Conservation (phyloP, 805 yeast species). For the Phaffomyces thermotolerans region DNA sequence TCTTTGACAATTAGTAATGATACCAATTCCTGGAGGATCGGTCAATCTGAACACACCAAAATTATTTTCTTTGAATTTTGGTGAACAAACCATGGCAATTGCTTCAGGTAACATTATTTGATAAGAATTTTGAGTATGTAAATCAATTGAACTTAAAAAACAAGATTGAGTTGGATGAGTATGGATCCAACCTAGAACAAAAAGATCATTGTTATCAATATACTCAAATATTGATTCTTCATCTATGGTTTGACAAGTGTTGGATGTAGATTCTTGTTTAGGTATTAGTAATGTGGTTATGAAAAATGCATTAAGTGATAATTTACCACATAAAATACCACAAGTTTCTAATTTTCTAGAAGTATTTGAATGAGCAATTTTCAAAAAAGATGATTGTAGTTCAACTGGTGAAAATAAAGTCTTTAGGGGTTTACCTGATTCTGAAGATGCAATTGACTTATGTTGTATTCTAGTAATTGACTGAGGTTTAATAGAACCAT, state of each 20-base stretch:
- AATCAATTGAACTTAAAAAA: slow-evolving; percentile 56
- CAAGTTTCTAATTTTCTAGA: slow-evolving; percentile 49
- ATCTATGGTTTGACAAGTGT: slow-evolving; percentile 54
- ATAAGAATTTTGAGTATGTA: slow-evolving; percentile 62
- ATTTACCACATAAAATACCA: slow-evolving; percentile 57
- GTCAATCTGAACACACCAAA: slow-evolving; percentile 55
- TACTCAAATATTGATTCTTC: slow-evolving; percentile 52
- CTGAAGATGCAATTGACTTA: slow-evolving; percentile 38
- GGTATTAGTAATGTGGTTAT: slow-evolving; percentile 57
- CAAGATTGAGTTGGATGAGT: slow-evolving; percentile 73
- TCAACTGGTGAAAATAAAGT: slow-evolving; percentile 42
- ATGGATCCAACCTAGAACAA: slow-evolving; percentile 70
- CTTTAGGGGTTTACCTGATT: slow-evolving; percentile 49
- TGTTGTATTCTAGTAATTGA: slow-evolving; percentile 22
- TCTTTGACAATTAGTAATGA: slow-evolving; percentile 42
- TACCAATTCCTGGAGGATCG: slow-evolving; percentile 57
- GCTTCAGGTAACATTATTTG: slow-evolving; percentile 68
- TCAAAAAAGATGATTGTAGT: slow-evolving; percentile 37
- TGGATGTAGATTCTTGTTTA: slow-evolving; percentile 52
- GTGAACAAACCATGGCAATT: slow-evolving; percentile 61
- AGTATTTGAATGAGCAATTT: slow-evolving; percentile 45
- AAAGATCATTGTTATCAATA: slow-evolving; percentile 47
- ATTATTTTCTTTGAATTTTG: slow-evolving; percentile 33
- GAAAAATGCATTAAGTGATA: slow-evolving; percentile 55
- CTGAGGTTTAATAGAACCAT: background rate